A percentile compares a stretch with the other conserved stretches of the same genome.
phyloP scores from a whole-genome alignment of 345 rosid species.

The Eucalyptus sp. region DNA sequence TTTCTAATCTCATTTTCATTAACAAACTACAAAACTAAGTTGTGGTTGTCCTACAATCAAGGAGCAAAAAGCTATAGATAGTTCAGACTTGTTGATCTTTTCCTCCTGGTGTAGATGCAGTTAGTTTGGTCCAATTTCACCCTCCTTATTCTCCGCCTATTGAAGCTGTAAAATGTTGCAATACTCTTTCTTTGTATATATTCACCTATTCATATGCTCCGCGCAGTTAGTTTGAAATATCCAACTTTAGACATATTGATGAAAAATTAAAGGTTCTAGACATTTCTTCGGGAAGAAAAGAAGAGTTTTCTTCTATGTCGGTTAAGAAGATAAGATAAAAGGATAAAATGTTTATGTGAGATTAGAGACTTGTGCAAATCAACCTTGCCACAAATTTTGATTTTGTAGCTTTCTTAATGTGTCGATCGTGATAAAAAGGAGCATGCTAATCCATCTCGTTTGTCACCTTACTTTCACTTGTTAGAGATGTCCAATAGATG shows the following conservation, averaged over 20 bases:
- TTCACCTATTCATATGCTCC: neutral
- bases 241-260: neutral
- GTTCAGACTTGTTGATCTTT: neutral
- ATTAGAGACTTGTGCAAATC: neutral
- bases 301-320: neutral
- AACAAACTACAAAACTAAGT: neutral
- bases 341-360: neutral
- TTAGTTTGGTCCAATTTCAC: neutral
- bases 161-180: neutral
- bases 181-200: neutral
- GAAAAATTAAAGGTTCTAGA: neutral
- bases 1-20: neutral
- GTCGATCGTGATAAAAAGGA: neutral
- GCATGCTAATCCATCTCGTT: neutral
- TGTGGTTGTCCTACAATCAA: neutral
- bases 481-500: neutral
- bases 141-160: neutral
- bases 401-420: neutral
- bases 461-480: neutral
- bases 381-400: neutral
- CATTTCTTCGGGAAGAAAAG: neutral
- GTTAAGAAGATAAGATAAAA: neutral
- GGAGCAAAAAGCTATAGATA: neutral
- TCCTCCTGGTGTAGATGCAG: neutral
- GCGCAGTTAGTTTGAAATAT: neutral